phyloP scores from a whole-genome alignment of 371 early-diverging fungal genomes.

The Saksenaea vasiformis region DNA sequence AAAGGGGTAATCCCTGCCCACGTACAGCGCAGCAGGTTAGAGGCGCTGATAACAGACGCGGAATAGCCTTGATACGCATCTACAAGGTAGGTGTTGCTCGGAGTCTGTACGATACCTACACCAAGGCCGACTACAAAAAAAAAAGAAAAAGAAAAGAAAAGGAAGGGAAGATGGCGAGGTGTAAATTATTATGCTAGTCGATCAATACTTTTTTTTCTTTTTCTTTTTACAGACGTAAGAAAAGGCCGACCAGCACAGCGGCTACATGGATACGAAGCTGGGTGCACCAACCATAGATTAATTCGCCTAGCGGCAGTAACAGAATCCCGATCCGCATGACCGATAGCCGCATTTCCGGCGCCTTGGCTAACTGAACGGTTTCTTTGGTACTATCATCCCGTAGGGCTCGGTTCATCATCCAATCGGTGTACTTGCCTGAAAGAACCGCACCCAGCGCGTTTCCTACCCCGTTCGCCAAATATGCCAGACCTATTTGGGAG shows the following conservation, averaged over 20 bases:
- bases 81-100: slow-evolving; percentile 48
- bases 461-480: slow-evolving; percentile 47
- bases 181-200: background rate
- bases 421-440: slow-evolving; percentile 45
- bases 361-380: background rate
- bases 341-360: slow-evolving; percentile 33
- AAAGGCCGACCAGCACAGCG: slow-evolving; percentile 31
- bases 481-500: slow-evolving; percentile 45
- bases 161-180: background rate
- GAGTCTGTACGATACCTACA: slow-evolving; percentile 45
- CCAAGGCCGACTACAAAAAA: slow-evolving; percentile 44
- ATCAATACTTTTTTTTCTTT: background rate
- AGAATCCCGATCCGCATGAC: slow-evolving; percentile 49
- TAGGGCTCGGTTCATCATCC: slow-evolving; percentile 17
- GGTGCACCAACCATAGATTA: slow-evolving; percentile 52
- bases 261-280: slow-evolving; percentile 25
- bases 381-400: background rate
- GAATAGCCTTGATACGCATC: slow-evolving; percentile 43
- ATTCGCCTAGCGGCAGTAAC: slow-evolving; percentile 33
- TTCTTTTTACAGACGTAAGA: slow-evolving; percentile 33
- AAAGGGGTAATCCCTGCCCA: slow-evolving; percentile 45
- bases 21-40: slow-evolving; percentile 43
- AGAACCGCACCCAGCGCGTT: slow-evolving; percentile 47
- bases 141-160: background rate
- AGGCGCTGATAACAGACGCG: slow-evolving; percentile 46